Base-by-base conservation (phyloP, 306 rosid species). In the Vachellia collinsii region DNA sequence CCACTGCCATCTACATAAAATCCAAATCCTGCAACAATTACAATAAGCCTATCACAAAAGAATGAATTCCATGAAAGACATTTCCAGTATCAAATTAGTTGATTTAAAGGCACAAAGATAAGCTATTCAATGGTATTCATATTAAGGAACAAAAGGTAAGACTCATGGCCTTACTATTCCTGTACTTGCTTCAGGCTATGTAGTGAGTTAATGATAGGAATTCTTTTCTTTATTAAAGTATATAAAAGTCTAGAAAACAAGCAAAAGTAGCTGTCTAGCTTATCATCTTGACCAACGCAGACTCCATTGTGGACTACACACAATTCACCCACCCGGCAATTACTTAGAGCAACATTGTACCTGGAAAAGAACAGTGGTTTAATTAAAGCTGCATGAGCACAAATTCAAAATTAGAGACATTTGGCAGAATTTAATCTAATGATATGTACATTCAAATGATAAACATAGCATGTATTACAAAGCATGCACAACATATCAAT, bases 251-350 rank as follows among this genome's bases (percentile, higher is more conserved):
- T 17, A 80, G 53, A 46, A 81, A 67, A 61, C 53, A 77, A 74
- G 86, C 19, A 71, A 48, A 79, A 23, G 80, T 41, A 44, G 46
- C 58, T 78, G 54, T 16, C 34, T 54, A 79, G 75, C 76, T 83
- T 90, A 94, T 97, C 99, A 83, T 94, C 97, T 90, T 94, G 99
- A 77, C 97, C 99, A 82, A 94, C 82, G 94, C 97, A 91, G 53
- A 88, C 97, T 61, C 99, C 99, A 56, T 79, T 90, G 87, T 94
- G 97, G 70, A 94, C 87, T 61, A 93, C 79, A 81, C 99, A 94
- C 22, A 85, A 88, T 71, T 93, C 91, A n/a, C 99, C 97, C n/a
- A 93, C 48, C 76, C 77, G 74, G 84, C 99, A 93, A 83, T 90
- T 92, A 79, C 89, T 87, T 58, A 94, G 92, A 42, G 92, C 77